A percentile compares a stretch with the other conserved stretches of the same genome.
Evolutionary conservation across 2,329 filamentous ascomycete genomes (phyloP).

Genomic region (Dendryphion nanum): DNA sequence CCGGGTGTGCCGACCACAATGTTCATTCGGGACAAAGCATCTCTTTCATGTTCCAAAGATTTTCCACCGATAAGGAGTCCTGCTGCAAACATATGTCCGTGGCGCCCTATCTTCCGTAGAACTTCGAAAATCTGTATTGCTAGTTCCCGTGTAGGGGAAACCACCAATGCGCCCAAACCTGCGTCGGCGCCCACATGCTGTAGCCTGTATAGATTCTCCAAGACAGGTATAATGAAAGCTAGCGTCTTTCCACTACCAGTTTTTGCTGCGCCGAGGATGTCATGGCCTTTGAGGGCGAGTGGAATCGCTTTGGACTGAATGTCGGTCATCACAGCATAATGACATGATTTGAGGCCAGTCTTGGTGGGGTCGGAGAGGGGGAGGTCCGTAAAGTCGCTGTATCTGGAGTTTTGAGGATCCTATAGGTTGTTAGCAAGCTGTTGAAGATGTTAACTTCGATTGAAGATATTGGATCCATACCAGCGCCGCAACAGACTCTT

Average conservation of each 20-base stretch:
- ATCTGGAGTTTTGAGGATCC: constrained; percentile 60
- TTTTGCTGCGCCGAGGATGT: constrained; percentile 92
- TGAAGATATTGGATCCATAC: constrained; percentile 32
- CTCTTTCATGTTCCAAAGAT: constrained; percentile 81
- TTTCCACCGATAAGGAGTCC: constrained; percentile 93
- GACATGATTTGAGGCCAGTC: constrained; percentile 76
- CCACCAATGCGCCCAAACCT: constrained; percentile 85
- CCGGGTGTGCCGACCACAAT: constrained; percentile 95
- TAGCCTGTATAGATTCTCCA: constrained; percentile 86
- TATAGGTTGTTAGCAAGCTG: too few species aligned
- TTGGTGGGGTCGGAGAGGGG: constrained; percentile 81
- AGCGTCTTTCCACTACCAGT: constrained; percentile 95
- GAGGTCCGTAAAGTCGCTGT: constrained; percentile 75
- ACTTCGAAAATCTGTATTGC: constrained; percentile 98
- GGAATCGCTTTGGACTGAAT: constrained; percentile 90
- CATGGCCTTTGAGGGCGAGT: constrained; percentile 76
- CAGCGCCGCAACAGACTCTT: constrained; percentile 44
- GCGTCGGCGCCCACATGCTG: constrained; percentile 86
- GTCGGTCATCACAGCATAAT: constrained; percentile 88
- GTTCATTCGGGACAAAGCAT: constrained; percentile 87
- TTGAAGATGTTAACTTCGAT: too few species aligned
- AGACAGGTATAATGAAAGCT: constrained; percentile 84
- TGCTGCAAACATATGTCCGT: constrained; percentile 83
- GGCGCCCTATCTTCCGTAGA: constrained; percentile 80
- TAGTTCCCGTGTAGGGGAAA: constrained; percentile 91